Conservation (phyloP, 352 stramenopile species). For the Phytopythium litorale region DNA sequence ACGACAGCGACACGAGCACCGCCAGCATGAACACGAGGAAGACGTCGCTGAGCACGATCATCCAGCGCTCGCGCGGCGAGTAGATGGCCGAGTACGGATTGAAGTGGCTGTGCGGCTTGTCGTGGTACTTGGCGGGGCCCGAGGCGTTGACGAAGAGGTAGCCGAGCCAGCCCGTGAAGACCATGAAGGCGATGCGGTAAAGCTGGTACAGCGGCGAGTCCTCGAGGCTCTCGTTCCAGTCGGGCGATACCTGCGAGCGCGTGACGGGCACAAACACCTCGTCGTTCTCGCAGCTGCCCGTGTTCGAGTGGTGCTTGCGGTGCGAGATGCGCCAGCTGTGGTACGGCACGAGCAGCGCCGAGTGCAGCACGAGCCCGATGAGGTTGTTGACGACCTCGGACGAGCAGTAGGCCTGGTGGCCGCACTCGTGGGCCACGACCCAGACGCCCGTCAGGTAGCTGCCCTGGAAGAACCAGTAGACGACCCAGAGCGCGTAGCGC, state of each 20-base stretch:
- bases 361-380: constrained; percentile 96
- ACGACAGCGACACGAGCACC: constrained; percentile 45
- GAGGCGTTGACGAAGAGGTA: constrained; percentile 97
- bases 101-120: constrained; percentile 92
- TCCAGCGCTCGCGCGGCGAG: constrained; percentile 87
- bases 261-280: constrained; percentile 96
- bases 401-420: constrained; percentile 95
- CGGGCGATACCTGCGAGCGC: constrained; percentile 48
- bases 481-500: constrained; percentile 80
- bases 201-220: constrained; percentile 94
- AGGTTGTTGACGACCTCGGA: constrained; percentile 95
- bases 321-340: constrained; percentile 97
- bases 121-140: constrained; percentile 87
- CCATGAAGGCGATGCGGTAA: constrained; percentile 93
- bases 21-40: constrained; percentile 78
- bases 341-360: constrained; percentile 97
- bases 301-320: constrained; percentile 96
- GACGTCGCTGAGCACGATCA: constrained; percentile 92
- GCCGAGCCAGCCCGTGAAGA: constrained; percentile 93
- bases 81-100: constrained; percentile 95
- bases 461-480: constrained; percentile 98
- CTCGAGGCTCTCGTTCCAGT: constrained; percentile 84
- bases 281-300: constrained; percentile 94
- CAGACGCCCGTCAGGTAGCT: constrained; percentile 96
- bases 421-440: constrained; percentile 98